Base-by-base conservation (phyloP, 768 basidiomycete species). In the Phaeolepiota aurea region DNA sequence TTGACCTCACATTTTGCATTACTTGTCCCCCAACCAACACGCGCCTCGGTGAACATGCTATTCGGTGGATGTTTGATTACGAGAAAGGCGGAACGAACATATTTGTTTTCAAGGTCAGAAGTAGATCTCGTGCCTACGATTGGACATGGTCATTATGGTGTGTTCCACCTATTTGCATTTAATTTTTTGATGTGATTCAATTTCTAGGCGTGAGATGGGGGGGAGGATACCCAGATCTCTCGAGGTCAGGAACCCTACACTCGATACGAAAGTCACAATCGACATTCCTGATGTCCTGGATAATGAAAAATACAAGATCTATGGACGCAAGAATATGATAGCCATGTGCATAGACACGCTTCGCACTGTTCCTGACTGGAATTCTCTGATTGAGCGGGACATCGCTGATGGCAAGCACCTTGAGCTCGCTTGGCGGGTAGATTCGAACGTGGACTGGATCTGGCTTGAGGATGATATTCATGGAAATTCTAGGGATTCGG, bases 121-220 rank as follows among this genome's bases (percentile, higher is more conserved):
- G 78, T 46, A 76, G 87, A 20, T 79, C 83, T 3, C 68, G 89
- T 38, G 82, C 87, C 1, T 69, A 76, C 28, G 91, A 96, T 57
- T 97, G 93, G 93, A 68, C 79, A 33, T 96, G 91, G 92, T 72
- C 77, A 39, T 63, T 96, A 34, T 91, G 88, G 91, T 82, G 48
- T 41, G 62, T 41, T 2, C 28, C 28, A 4, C 20, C 31, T 5
- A 39, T 37, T 37, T 37, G 28, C 18, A 41, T 3, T 22, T 9
- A 44, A 18, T 33, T 31, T 34, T n/a, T 33, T 33, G 32, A 35
- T 36, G 16, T 41, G 20, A 36, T 20, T 16, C n/a, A 11, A 25
- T 28, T 18, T 21, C 5, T 43, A 90, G 88, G 84, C 73, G 72
- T 37, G 69, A 75, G 38, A 67, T 89, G 20, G 89, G 83, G 2